Conservation (phyloP, 768 basidiomycete species). For the Tylopilus sp. region DNA sequence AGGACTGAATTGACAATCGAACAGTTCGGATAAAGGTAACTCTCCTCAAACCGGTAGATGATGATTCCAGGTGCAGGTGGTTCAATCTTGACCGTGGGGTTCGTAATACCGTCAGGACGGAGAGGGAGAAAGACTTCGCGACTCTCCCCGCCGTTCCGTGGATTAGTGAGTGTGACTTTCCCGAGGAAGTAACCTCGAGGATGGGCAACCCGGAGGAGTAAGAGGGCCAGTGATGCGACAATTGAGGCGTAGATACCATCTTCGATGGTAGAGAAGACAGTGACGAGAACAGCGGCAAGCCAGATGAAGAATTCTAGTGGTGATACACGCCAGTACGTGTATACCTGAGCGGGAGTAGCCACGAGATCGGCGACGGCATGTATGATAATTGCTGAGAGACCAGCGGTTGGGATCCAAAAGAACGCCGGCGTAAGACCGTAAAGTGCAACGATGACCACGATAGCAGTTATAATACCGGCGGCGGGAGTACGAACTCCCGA, state of each 20-base stretch:
- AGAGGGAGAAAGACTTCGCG: conserved; percentile 89
- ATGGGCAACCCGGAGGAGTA: conserved; percentile 82
- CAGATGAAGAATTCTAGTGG: conserved; percentile 93
- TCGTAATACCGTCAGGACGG: conserved; percentile 53
- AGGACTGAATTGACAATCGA: conserved; percentile 65
- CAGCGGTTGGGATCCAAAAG: conserved; percentile 82
- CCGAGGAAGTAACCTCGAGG: conserved; percentile 92
- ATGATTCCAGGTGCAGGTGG: conserved; percentile 84
- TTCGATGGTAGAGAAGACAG: conserved; percentile 92
- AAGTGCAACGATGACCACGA: conserved; percentile 89
- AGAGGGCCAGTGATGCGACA: conserved; percentile 68
- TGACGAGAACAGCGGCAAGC: conserved; percentile 81
- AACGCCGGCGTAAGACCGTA: conserved; percentile 94
- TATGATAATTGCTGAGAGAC: conserved; percentile 91
- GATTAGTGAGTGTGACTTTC: conserved; percentile 57
- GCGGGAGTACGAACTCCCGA: conserved; percentile 96
- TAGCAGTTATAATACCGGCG: conserved; percentile 79
- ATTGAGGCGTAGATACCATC: conserved; percentile 90
- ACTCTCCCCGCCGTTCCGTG: conserved; percentile 30
- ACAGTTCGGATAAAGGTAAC: conserved; percentile 81
- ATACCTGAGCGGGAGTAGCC: conserved; percentile 76
- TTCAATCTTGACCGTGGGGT: conserved; percentile 66
- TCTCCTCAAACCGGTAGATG: conserved; percentile 91
- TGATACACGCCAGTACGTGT: conserved; percentile 89
- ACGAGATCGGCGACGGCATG: conserved; percentile 89